Evolutionary conservation across 345 rosid genomes (phyloP), one percentile per base, ranked within the genome.

Genomic region (Lumnitzera racemosa): DNA sequence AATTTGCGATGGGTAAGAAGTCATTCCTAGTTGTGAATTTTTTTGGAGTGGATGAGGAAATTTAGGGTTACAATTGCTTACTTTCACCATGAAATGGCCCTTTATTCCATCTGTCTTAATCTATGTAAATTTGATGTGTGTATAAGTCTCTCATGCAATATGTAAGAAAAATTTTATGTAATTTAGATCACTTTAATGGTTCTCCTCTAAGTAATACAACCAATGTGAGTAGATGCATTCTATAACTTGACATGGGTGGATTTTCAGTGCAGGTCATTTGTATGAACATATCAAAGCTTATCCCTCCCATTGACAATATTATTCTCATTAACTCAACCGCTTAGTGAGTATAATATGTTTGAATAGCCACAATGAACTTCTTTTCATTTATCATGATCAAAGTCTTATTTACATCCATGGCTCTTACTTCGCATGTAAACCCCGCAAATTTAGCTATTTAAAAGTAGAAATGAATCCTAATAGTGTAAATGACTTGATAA

Each of bases 201-300:
- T 36, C 9, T 36, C 43, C 43, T 36, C 10, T 9, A 36, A 36
- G 9, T 36, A 36, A 36, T 36, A 36, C 10, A 7, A 9, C 31
- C 43, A 36, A 36, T 36, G 7, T 36, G 11, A 36, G 7, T 36
- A 36, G 43, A 5, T 62, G 31, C 55, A 47, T 64, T 61, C 46
- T 65, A 43, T 56, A 61, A 24, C 56, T 59, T 20, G 55, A 43
- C 61, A 31, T 36, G 24, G 67, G 11, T 13, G 58, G 47, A 51
- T 63, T 59, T 54, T 57, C 89, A 87, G 94, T 70, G 78, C 84
- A 74, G 94, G 90, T 53, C 94, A 87, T 75, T 72, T 87, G 80
- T 74, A 87, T 58, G 81, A 87, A 63, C 94, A 87, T 67, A 73
- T 83, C 51, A 57, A 46, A 63, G 58, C 49, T 25, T 61, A 80